phyloP scores from a whole-genome alignment of 202 grass and related monocot species.

The Carex sylvatica region DNA sequence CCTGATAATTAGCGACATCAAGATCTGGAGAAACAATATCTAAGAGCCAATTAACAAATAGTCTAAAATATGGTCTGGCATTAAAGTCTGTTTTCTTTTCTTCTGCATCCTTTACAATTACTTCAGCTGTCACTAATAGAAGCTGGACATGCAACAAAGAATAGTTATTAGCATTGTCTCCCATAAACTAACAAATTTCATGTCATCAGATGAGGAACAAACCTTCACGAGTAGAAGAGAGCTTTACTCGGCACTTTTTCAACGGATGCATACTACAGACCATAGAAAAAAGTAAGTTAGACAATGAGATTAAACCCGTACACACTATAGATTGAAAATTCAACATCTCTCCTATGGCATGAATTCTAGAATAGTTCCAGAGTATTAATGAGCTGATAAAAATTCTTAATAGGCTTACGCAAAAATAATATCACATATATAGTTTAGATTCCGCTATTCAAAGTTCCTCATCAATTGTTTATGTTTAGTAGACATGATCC shows the following conservation, averaged over 20 bases:
- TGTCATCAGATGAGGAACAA: conserved; percentile 13
- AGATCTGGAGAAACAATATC: conserved; percentile 64
- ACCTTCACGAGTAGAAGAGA: conserved; percentile 77
- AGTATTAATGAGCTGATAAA: not conserved
- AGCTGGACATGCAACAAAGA: conserved; percentile 50
- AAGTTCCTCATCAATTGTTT: not conserved
- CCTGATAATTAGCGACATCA: conserved; percentile 70
- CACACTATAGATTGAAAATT: not conserved
- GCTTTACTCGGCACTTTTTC: conserved; percentile 75
- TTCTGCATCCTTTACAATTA: conserved; percentile 86
- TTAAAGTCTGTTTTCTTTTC: conserved; percentile 86
- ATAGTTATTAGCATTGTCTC: not conserved
- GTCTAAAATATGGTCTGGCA: conserved; percentile 69
- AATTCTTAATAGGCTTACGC: not conserved
- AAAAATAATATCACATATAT: not conserved
- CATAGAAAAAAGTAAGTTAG: conserved; percentile 20
- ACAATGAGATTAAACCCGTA: conserved; percentile 8
- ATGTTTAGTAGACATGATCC: not conserved
- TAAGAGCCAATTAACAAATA: conserved; percentile 83
- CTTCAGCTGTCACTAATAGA: conserved; percentile 56
- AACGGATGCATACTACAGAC: conserved; percentile 49
- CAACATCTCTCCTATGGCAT: not conserved
- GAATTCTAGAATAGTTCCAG: not conserved
- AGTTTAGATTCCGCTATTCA: not conserved
- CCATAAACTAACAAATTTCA: too few relatives aligned